Conservation (phyloP, 2,329 filamentous ascomycete species). For the Incumbomyces delicatus region DNA sequence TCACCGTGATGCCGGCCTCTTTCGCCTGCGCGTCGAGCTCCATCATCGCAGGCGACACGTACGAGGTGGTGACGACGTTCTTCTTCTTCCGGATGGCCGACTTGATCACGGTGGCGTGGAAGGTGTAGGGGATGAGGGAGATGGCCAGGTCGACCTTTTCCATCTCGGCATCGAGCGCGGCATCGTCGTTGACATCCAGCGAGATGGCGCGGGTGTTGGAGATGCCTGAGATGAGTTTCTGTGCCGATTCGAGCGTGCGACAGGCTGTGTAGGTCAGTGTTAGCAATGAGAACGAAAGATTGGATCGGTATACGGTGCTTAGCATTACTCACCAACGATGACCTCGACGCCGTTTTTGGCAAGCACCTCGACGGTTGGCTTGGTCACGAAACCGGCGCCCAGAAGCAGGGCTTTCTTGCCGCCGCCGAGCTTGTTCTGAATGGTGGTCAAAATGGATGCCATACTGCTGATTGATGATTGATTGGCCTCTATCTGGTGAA, state of each 20-base stretch:
- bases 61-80: constrained; percentile 90
- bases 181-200: constrained; percentile 69
- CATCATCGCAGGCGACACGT: constrained; percentile 85
- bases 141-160: constrained; percentile 71
- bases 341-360: constrained; percentile 51
- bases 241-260: constrained; percentile 65
- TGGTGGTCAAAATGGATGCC: constrained; percentile 11
- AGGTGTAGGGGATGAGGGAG: constrained; percentile 81
- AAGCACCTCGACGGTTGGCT: constrained; percentile 56
- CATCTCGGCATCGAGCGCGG: constrained; percentile 70
- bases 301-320: no score
- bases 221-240: constrained; percentile 64
- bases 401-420: constrained; percentile 18
- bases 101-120: constrained; percentile 84
- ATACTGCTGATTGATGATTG: no score
- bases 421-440: constrained; percentile 14
- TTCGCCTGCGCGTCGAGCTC: constrained; percentile 76
- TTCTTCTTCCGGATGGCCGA: constrained; percentile 88
- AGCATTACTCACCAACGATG: constrained; percentile 50
- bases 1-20: constrained; percentile 87
- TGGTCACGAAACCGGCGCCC: constrained; percentile 39
- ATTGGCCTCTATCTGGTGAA: no score
- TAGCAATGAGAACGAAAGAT: no score
- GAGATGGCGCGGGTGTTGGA: constrained; percentile 66
- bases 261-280: constrained; percentile 58